Evolutionary conservation across 805 yeast species (phyloP).

Genomic region (Jamesozyma lodderae): DNA sequence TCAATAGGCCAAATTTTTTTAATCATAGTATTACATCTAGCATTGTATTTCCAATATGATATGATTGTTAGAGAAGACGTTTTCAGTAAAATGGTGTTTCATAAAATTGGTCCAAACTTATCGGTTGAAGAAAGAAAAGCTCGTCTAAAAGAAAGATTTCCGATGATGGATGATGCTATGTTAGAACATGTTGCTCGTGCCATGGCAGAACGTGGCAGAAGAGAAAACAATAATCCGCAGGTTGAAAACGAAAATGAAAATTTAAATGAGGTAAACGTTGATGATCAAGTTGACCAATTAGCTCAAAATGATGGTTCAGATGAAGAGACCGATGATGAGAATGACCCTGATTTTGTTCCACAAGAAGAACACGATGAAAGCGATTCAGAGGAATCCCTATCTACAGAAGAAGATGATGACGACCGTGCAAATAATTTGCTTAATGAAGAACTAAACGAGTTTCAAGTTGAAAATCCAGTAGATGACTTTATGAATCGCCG

Average conservation of each 20-base stretch:
- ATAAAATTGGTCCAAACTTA: slow-evolving; percentile 44
- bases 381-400: slow-evolving; percentile 9
- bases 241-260: slow-evolving; percentile 6
- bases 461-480: slow-evolving; percentile 8
- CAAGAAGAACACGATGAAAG: slow-evolving; percentile 9
- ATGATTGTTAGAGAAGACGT: slow-evolving; percentile 68
- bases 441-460: not conserved
- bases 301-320: slow-evolving; percentile 4
- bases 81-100: slow-evolving; percentile 46
- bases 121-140: slow-evolving; percentile 24
- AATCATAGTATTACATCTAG: slow-evolving; percentile 35
- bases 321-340: slow-evolving; percentile 15
- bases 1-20: slow-evolving; percentile 32
- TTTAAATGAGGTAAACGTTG: slow-evolving; percentile 1
- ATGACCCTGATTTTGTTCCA: slow-evolving; percentile 23
- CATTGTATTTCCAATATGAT: slow-evolving; percentile 53
- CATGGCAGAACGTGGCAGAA: slow-evolving; percentile 24
- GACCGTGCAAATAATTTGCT: slow-evolving; percentile 7
- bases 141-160: slow-evolving; percentile 26
- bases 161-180: slow-evolving; percentile 28
- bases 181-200: slow-evolving; percentile 22
- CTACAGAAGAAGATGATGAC: slow-evolving; percentile 10
- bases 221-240: slow-evolving; percentile 9
- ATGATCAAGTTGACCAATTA: slow-evolving; percentile 11
- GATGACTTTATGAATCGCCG: slow-evolving; percentile 15